Percentiles rank a stretch among this genome's conserved stretches.
phyloP scores from a whole-genome alignment of 1,139 yeast species.

The Debaryomycetaceae sp. region DNA sequence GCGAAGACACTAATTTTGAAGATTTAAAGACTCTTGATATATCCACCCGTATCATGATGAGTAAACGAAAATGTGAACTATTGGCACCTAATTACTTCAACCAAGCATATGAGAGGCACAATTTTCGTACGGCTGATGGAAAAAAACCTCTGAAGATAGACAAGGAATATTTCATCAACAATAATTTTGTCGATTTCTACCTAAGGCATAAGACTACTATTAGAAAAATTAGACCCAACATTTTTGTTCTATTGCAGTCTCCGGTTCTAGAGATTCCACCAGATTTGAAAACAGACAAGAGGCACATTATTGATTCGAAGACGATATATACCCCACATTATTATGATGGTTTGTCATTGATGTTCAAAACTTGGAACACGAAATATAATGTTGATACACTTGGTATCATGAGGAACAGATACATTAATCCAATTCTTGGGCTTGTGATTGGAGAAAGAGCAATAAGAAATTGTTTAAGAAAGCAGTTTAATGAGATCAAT shows the following conservation, averaged over 20 bases:
- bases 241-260: slow-evolving; percentile 70
- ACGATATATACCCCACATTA: slow-evolving; percentile 84
- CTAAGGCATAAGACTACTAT: slow-evolving; percentile 43
- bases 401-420: slow-evolving; percentile 81
- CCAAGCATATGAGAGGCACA: slow-evolving; percentile 20
- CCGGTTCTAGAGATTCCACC: slow-evolving; percentile 87
- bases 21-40: slow-evolving; percentile 15
- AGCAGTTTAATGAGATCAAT: slow-evolving; percentile 63
- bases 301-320: slow-evolving; percentile 52
- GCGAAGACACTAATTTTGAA: slow-evolving; percentile 21
- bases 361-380: slow-evolving; percentile 83
- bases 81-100: slow-evolving; percentile 31
- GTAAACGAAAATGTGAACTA: slow-evolving; percentile 27
- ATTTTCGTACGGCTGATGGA: slow-evolving; percentile 16
- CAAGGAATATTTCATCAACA: slow-evolving; percentile 59
- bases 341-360: slow-evolving; percentile 88
- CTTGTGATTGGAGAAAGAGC: slow-evolving; percentile 76
- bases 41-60: slow-evolving; percentile 30
- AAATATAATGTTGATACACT: slow-evolving; percentile 81
- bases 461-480: slow-evolving; percentile 66
- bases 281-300: slow-evolving; percentile 45
- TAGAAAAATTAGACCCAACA: slow-evolving; percentile 41
- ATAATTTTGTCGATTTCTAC: slow-evolving; percentile 60
- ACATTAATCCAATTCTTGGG: slow-evolving; percentile 72
- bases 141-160: slow-evolving; percentile 35